phyloP scores from a whole-genome alignment of 1,284 basidiomycete species.

The Exobasidium rhododendri region DNA sequence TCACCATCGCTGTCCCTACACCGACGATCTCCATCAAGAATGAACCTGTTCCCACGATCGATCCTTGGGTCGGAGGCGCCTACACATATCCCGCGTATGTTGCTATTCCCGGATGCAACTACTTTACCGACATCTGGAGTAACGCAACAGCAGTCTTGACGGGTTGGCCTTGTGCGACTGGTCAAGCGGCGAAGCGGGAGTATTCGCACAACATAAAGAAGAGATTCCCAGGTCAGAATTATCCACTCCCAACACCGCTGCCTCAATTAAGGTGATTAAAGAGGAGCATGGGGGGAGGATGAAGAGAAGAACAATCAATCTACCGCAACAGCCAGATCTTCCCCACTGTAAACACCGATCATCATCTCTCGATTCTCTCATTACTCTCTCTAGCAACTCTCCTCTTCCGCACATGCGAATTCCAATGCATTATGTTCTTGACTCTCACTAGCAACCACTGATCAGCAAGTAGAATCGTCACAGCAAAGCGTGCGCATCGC shows the following conservation, averaged over 20 bases:
- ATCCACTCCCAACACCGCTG: neutral
- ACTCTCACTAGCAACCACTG: too few species aligned
- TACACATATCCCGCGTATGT: conserved; percentile 25
- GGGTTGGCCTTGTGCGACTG: conserved; percentile 10
- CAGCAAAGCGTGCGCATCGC: too few species aligned
- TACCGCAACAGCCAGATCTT: too few species aligned
- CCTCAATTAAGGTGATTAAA: neutral
- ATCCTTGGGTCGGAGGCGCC: conserved; percentile 23
- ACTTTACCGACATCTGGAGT: conserved; percentile 21
- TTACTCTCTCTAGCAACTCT: too few species aligned
- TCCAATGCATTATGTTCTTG: too few species aligned
- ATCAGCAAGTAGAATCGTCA: too few species aligned
- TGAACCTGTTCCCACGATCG: conserved; percentile 25
- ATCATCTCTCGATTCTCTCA: too few species aligned
- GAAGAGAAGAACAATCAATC: too few species aligned
- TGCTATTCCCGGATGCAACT: conserved; percentile 31
- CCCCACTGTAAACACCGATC: too few species aligned
- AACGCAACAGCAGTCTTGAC: neutral
- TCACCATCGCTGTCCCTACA: conserved; percentile 25
- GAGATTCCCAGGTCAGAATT: neutral
- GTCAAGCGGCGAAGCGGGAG: neutral
- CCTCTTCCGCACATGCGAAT: too few species aligned
- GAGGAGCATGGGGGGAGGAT: too few species aligned
- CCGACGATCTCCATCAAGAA: conserved; percentile 18
- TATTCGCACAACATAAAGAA: neutral